Base-by-base conservation (phyloP, 306 rosid species). In the Medicago arabica region DNA sequence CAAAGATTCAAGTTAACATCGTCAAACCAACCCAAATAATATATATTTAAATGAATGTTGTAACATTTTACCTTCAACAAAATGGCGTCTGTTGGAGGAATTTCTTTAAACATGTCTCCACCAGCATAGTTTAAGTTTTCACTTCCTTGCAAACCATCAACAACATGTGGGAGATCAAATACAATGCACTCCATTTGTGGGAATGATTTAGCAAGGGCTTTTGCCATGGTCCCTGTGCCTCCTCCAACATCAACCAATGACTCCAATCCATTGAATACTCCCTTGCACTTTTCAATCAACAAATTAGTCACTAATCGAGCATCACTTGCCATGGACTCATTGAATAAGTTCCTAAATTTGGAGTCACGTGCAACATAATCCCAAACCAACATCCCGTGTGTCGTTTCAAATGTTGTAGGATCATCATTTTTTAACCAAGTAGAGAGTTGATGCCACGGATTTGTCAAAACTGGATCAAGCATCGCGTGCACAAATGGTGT, bases 231-330 rank as follows among this genome's bases (percentile, higher is more conserved):
- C 13, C 93, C 89, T 1, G 69, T 85, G 6, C 93, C 89, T 44
- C 93, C 93, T 1, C 88, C 93, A n/a, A 86, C 87, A 63, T 89
- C 88, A 43, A 86, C 88, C 59, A 89, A 11, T 0, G 86, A 73
- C 9, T 75, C 81, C 38, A 86, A 3, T 2, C 83, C 85, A 4
- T 86, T 16, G 6, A 89, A 86, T 36, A 83, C 84, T 12, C 36
- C 79, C 9, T 57, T 76, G 7, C 78, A 78, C 77, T 84, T 83
- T 0, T 70, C 91, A 59, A 61, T 36, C 13, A 63, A 17, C 23
- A 31, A 3, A 34, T 16, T 16, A 3, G 13, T n/a, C 3, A 63
- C 46, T 9, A 63, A 38, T 16, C 8, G 43, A 34, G 68, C 14
- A 63, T 63, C 68, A 63, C 23, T 36, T 9, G 68, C 68, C 68